Evolutionary conservation across 345 rosid genomes (phyloP), one percentile per base, ranked within the genome.

Genomic region (Salix dunnii): DNA sequence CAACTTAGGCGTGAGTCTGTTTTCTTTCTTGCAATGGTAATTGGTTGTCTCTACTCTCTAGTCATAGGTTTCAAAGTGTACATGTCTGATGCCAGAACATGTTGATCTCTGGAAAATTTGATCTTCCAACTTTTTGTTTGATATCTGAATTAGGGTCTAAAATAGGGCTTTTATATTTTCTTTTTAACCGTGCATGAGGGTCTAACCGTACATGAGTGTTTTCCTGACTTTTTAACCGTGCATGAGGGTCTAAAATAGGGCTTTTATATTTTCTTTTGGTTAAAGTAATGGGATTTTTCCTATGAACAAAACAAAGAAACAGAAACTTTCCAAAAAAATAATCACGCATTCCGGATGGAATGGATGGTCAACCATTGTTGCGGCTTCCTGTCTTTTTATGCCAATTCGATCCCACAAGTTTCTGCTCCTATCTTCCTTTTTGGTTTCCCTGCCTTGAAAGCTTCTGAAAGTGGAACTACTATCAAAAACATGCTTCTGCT

Each of bases 1-100:
- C 99, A 30, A 96, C 94, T 14, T 86, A 78, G 53, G 71, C 81
- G 55, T 84, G 77, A 86, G 76, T 69, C 80, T 58, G 12, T 40
- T 76, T 30, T 70, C 67, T 76, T 11, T 65, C 67, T 70, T 36
- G 36, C 71, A 67, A 23, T 12, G 55, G 21, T 7, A 74, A 64
- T 58, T 6, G 25, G 43, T 30, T 72, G 75, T 46, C 43, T 33
- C 64, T 49, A 48, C 3, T 62, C 25, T 61, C 43, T 53, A 21
- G 61, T 71, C 58, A 25, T 20, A 73, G 38, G 46, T 73, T 85
- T 70, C 61, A 77, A 67, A 63, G 27, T 84, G 84, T 78, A 71
- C 33, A 84, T 79, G 78, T 73, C 31, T 67, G 62, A 40, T 61
- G 16, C 64, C 27, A 65, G 66, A 27, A 20, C 17, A 18, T 49